phyloP scores from a whole-genome alignment of 805 yeast genomes.

The Candida khao-thaluensis region DNA sequence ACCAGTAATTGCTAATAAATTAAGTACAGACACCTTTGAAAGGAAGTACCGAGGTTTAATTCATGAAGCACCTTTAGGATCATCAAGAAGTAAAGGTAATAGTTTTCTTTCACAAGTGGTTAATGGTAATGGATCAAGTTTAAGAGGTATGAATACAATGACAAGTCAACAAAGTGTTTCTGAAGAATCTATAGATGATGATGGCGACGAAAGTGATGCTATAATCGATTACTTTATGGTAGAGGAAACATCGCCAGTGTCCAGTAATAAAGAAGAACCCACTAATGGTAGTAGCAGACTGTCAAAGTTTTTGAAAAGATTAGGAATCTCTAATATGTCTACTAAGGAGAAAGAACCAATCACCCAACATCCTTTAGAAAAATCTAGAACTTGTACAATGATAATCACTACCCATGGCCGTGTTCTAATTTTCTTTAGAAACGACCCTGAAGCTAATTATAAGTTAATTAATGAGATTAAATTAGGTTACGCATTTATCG shows the following conservation, averaged over 20 bases:
- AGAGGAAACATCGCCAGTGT: constrained; percentile 19
- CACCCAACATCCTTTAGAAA: constrained; percentile 30
- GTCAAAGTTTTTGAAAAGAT: constrained; percentile 19
- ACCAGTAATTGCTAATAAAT: constrained; percentile 45
- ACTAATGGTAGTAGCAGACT: constrained; percentile 8
- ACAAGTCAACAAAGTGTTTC: not conserved
- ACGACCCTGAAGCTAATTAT: constrained; percentile 39
- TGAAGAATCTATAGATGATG: constrained; percentile 2
- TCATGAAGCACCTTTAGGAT: constrained; percentile 58
- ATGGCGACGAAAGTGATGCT: constrained; percentile 58
- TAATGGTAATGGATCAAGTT: constrained; percentile 29
- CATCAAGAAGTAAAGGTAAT: constrained; percentile 17
- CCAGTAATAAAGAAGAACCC: constrained; percentile 8
- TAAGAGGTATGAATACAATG: constrained; percentile 16
- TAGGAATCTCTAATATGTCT: constrained; percentile 14
- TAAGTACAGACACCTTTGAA: constrained; percentile 51
- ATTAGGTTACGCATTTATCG: constrained; percentile 50
- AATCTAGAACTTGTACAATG: constrained; percentile 48
- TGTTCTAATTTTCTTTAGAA: constrained; percentile 51
- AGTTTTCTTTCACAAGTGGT: constrained; percentile 41
- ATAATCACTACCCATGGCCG: constrained; percentile 65
- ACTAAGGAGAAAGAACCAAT: constrained; percentile 15
- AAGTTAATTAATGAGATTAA: constrained; percentile 55
- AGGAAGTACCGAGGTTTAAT: constrained; percentile 55
- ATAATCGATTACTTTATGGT: constrained; percentile 53